Evolutionary conservation across 1,284 basidiomycete genomes (phyloP), one percentile per base, ranked within the genome.

Genomic region (Puccinia coronata): DNA sequence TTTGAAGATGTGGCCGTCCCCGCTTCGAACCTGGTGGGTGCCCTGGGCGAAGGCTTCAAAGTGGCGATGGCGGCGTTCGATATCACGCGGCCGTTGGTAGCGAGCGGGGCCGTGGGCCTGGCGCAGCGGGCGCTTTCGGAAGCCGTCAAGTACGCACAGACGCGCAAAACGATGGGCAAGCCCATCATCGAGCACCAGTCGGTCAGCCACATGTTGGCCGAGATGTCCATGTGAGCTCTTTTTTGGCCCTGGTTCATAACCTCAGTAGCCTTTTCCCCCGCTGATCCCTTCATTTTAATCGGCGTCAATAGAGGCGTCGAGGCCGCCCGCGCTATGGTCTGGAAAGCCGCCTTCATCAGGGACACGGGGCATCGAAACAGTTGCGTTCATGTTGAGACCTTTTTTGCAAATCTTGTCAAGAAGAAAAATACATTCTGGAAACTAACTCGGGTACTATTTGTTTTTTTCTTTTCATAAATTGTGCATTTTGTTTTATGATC

Each of bases 141-240:
- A 84, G 89, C 89, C 0, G 88, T 87, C 25, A 87, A 86, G 83
- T 90, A 89, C 83, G 89, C 89, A 8, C 88, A 89, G 82, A 87
- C 88, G 67, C 87, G 88, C 79, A 69, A 89, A 87, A 89, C 89
- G 9, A 89, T 90, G 88, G 89, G 89, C 34, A 87, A 87, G 78
- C 84, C 87, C 2, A 89, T 90, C 84, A 89, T 89, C 82, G 86
- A 89, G 82, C 89, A 90, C 84, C 89, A 89, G 83, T 88, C 88
- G 36, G 87, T 89, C 36, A 88, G 87, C 9, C 89, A 89, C 85
- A 88, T 89, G 86, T 86, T 90, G 6, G 89, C 89, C 20, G 89
- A 90, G 82, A 90, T 90, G 89, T 88, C 89, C 11, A 88, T 89
- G 84, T 85, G 84, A 53, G 8, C 51, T 23, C 51, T 1, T n/a